Percentiles rank a stretch among this genome's conserved stretches.
Evolutionary conservation across 2,329 filamentous ascomycete species (phyloP).

Genomic region (Nannizziopsis arthrosporioides): DNA sequence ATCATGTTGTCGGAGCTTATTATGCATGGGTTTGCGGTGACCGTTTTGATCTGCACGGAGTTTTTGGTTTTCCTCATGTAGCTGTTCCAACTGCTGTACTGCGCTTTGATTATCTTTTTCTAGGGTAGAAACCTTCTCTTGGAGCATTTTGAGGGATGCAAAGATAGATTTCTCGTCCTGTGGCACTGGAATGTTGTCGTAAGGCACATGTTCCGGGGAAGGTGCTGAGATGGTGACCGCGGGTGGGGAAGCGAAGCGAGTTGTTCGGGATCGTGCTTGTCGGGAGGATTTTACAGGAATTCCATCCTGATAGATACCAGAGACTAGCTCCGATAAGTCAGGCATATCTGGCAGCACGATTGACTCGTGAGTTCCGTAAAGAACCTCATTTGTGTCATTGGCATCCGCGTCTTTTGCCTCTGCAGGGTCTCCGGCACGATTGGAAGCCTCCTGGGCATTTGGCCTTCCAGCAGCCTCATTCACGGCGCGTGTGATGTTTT

Average conservation of each 20-base stretch:
- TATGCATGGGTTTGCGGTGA: conserved; percentile 28
- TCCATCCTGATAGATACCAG: conserved; percentile 38
- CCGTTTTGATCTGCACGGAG: conserved; percentile 36
- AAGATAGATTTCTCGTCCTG: conserved; percentile 53
- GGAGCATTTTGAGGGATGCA: conserved; percentile 46
- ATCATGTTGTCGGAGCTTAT: conserved; percentile 22
- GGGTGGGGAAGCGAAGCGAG: conserved; percentile 44
- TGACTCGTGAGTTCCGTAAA: conserved; percentile 41
- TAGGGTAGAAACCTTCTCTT: conserved; percentile 46
- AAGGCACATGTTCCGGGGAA: conserved; percentile 31
- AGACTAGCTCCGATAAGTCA: conserved; percentile 51
- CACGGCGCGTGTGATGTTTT: conserved; percentile 30
- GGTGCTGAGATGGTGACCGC: conserved; percentile 23
- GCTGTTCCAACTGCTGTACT: conserved; percentile 40
- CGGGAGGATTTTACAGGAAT: conserved; percentile 25
- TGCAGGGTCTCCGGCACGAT: not conserved
- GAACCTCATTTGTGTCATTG: conserved; percentile 8
- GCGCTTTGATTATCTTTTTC: conserved; percentile 44
- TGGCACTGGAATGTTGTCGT: conserved; percentile 47
- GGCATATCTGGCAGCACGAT: conserved; percentile 51
- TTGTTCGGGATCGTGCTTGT: conserved; percentile 37
- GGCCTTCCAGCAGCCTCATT: conserved; percentile 29
- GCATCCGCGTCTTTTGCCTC: conserved; percentile 17
- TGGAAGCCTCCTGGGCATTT: not conserved
- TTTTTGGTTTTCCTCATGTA: conserved; percentile 42